These are phyloP conservation scores for Cyclotella kingstonii DNA, from an alignment of 108 stramenopile species.

Conservation along the genomic window DNA sequence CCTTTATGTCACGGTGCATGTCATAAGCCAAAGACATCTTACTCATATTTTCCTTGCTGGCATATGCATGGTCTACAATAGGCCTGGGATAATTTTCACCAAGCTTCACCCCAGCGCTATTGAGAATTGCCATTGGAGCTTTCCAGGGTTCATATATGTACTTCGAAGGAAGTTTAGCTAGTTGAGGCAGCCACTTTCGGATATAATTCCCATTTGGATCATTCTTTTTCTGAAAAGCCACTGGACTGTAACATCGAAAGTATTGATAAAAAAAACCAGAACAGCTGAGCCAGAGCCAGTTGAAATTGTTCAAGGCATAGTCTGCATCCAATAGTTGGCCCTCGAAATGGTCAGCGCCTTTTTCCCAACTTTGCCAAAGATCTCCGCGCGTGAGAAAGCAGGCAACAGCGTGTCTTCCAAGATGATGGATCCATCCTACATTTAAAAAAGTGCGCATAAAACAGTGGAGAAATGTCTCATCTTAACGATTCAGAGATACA, in stretches of 20 bases:
- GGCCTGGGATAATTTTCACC: conserved; percentile 90
- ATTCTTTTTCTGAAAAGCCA: conserved; percentile 92
- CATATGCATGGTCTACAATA: conserved; percentile 81
- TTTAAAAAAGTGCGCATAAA: too few species aligned
- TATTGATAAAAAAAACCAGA: conserved; percentile 91
- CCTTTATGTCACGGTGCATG: conserved; percentile 46
- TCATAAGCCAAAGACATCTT: conserved; percentile 90
- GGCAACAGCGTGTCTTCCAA: conserved; percentile 93
- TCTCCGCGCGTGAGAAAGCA: conserved; percentile 98
- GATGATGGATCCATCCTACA: conserved; percentile 96
- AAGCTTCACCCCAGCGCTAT: conserved; percentile 64
- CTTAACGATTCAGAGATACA: too few species aligned
- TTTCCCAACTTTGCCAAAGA: conserved; percentile 94
- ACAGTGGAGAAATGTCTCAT: too few species aligned
- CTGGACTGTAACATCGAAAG: conserved; percentile 93
- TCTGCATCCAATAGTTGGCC: conserved; percentile 90
- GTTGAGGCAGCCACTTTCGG: conserved; percentile 82
- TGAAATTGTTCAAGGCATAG: conserved; percentile 92
- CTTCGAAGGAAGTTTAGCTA: conserved; percentile 78
- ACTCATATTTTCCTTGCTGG: conserved; percentile 89
- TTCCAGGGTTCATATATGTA: conserved; percentile 99
- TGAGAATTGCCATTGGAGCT: conserved; percentile 73
- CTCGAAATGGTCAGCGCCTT: conserved; percentile 85
- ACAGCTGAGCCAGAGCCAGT: conserved; percentile 95
- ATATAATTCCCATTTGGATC: conserved; percentile 90